Conservation (phyloP, 495 filamentous ascomycete genomes). For the Trichoderma gamsii region DNA sequence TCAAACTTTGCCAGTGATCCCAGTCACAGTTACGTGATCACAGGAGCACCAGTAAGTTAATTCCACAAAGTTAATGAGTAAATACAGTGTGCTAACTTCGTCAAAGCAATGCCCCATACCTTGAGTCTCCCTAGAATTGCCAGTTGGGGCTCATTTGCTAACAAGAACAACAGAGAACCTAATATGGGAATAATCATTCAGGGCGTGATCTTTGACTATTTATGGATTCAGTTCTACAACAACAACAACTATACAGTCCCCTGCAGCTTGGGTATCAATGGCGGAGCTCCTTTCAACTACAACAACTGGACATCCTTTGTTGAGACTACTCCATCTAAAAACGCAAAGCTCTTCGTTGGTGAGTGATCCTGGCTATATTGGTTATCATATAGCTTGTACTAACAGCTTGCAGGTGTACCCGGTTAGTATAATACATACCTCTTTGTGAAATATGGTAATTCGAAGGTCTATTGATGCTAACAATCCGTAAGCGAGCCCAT, state of each 20-base stretch:
- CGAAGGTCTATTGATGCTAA: too few relatives aligned
- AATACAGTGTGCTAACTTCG: too few relatives aligned
- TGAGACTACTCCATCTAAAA: constrained; percentile 42
- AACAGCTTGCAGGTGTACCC: not conserved
- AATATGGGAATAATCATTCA: constrained; percentile 45
- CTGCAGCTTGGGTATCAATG: constrained; percentile 6
- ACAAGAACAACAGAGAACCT: constrained; percentile 24
- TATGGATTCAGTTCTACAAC: constrained; percentile 64
- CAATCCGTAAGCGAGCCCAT: too few relatives aligned
- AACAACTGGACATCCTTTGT: constrained; percentile 54
- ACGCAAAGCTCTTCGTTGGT: constrained; percentile 52
- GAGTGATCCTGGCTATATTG: constrained; percentile 35
- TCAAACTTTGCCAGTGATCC: constrained; percentile 33
- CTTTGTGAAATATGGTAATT: too few relatives aligned
- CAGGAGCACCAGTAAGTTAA: constrained; percentile 41
- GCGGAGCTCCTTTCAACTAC: constrained; percentile 51
- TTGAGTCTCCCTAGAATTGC: too few relatives aligned
- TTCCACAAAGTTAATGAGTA: too few relatives aligned
- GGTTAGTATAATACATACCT: too few relatives aligned
- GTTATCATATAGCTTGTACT: not conserved
- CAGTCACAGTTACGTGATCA: constrained; percentile 38
- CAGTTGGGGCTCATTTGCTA: too few relatives aligned
- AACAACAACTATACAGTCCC: constrained; percentile 45
- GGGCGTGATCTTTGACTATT: constrained; percentile 46
- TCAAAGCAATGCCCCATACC: constrained; percentile 47